These are phyloP conservation scores for Globisporangium viniferum DNA, from an alignment of 352 stramenopile genomes.

Conservation along the genomic window DNA sequence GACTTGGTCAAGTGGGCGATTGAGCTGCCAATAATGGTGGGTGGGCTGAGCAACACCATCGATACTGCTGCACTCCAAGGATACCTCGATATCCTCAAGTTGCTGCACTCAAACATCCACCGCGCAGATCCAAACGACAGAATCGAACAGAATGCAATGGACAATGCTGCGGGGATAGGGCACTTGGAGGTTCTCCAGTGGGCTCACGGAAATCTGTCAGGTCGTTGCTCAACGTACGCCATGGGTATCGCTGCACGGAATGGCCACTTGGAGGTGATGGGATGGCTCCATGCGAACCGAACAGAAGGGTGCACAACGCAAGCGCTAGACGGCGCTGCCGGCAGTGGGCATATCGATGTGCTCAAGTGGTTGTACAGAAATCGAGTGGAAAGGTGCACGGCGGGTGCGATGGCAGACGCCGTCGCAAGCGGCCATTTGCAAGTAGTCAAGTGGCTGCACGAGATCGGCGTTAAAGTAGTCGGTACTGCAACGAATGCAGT, in stretches of 20 bases:
- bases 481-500: background rate
- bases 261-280: background rate
- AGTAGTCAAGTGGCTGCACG: background rate
- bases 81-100: background rate
- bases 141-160: background rate
- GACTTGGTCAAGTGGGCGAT: too few species aligned
- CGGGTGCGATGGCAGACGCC: background rate
- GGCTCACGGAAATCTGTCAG: background rate
- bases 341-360: background rate
- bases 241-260: background rate
- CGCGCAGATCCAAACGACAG: background rate
- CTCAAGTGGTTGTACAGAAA: background rate
- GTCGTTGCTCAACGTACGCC: background rate
- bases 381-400: background rate
- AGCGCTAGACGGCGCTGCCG: background rate
- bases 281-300: background rate
- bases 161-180: background rate
- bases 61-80: background rate
- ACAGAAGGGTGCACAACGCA: background rate
- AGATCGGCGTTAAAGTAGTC: background rate
- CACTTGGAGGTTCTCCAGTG: slow-evolving; percentile 1
- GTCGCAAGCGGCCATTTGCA: background rate
- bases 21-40: too few species aligned
- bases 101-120: background rate
- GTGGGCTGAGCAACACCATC: background rate